Evolutionary conservation across 371 early-diverging fungal genomes (phyloP), one percentile per base, ranked within the genome.

Genomic region (Thermomucor indicae-seudaticae): DNA sequence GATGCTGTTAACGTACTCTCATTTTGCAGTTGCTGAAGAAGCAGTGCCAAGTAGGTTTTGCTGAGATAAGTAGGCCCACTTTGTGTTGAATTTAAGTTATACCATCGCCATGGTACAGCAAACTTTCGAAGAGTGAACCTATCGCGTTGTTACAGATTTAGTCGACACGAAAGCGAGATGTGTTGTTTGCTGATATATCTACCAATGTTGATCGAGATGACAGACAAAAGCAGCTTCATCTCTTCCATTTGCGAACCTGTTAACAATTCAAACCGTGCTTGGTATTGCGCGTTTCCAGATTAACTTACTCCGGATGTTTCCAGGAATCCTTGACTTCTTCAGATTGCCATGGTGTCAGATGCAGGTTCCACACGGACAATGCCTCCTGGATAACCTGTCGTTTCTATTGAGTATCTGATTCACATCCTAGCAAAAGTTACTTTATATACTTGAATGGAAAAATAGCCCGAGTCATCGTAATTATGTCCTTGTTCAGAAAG

Each of bases 391-490:
- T 64, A 25, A 86, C 87, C 81, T 81, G 48, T 2, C 29, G 22
- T 22, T 6, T 35, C 24, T 39, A 17, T 32, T 5, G 2, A 20
- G 6, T 12, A n/a, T 24, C 14, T 34, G 10, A 14, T 11, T n/a
- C 10, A 17, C 22, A 14, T 19, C n/a, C 27, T 20, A 22, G 6
- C 31, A 8, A n/a, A 41, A 20, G 22, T n/a, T 24, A 5, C n/a
- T 17, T 12, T 29, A 17, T 27, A 29, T 62, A 75, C 83, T 67
- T 90, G 87, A 16, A 89, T 80, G 8, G 84, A 84, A 55, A 88
- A 90, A 61, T 85, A 88, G 7, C 88, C 88, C n/a, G 84, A 75
- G 51, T 89, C 90, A 51, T 90, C 90, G 62, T 82, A 86, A 62
- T 90, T 90, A 51, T 78, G 67, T 37, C 80, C 81, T 24, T 40